phyloP scores from a whole-genome alignment of 805 yeast genomes.

The Starmera caribaea region DNA sequence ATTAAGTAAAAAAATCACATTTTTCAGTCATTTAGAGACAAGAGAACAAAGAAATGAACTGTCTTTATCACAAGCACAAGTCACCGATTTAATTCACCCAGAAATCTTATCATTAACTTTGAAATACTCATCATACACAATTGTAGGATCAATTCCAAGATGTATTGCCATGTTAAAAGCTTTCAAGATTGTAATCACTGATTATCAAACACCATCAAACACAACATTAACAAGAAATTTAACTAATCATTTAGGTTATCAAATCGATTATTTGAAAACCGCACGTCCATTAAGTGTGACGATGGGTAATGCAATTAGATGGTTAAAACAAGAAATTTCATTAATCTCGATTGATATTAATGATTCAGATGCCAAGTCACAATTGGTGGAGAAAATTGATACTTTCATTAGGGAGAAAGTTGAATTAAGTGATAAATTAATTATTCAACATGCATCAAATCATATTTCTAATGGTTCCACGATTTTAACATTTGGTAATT shows the following conservation, averaged over 20 bases:
- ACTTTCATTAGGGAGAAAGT: constrained; percentile 78
- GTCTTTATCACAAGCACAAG: constrained; percentile 13
- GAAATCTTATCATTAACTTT: constrained; percentile 69
- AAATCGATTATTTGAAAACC: constrained; percentile 83
- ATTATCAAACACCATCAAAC: constrained; percentile 78
- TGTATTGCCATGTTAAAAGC: constrained; percentile 79
- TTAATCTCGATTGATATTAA: constrained; percentile 62
- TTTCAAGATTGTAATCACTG: constrained; percentile 68
- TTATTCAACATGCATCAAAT: constrained; percentile 67
- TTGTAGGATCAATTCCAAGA: constrained; percentile 85
- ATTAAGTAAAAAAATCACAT: constrained; percentile 43
- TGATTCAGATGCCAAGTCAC: constrained; percentile 49
- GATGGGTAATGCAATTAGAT: constrained; percentile 96
- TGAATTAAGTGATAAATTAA: constrained; percentile 72
- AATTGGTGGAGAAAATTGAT: constrained; percentile 60
- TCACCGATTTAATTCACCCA: constrained; percentile 66
- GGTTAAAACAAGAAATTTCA: constrained; percentile 93
- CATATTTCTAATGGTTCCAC: constrained; percentile 73
- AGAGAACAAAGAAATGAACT: constrained; percentile 57
- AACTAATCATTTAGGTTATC: constrained; percentile 80
- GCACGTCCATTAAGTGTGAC: constrained; percentile 88
- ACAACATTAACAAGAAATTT: constrained; percentile 81
- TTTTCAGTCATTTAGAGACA: constrained; percentile 74
- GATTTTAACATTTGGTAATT: constrained; percentile 80
- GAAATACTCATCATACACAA: constrained; percentile 71